Base-by-base conservation (phyloP, 2,329 filamentous ascomycete species). In the Westerdykella aurantiaca region DNA sequence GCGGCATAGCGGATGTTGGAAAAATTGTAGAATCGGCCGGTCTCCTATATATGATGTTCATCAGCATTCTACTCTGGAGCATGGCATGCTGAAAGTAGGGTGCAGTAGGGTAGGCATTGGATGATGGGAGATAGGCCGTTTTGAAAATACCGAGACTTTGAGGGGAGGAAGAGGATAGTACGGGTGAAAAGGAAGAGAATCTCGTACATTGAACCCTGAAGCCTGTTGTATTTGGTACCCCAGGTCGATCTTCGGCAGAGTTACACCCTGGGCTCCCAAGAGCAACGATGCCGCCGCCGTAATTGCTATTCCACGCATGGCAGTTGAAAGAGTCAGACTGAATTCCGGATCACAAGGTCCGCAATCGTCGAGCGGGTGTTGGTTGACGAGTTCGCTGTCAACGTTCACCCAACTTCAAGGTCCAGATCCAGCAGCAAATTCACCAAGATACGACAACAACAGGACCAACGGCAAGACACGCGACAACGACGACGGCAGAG, bases 1-100 rank as follows among this genome's bases (percentile, higher is more conserved):
- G 73, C 72, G 5, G 75, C 78, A 57, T 74, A 81, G 35, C 77
- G 71, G 48, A 80, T 78, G 51, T 80, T 79, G 41, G 64, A 72
- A 61, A 80, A 80, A 48, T 73, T 76, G 60, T 77, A 79, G 48
- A 72, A 66, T 17, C 64, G 58, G n/a, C 59, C 60, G 0, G 70
- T 62, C 45, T 63, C 55, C 69, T 66, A 38, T 29, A 9, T 10
- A 29, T 29, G 2, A 29, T 29, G 25, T 29, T 29, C 25, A 29
- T 9, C 25, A 21, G 25, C 11, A 29, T 12, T 29, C 9, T 29
- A 29, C 9, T 29, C 7, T 29, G 10, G 18, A 21, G 18, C 18
- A 29, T 29, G 11, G 14, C 9, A 13, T 21, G 3, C 3, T 37
- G 6, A 21, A 21, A 6, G 18, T 21, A 21, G 18, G 4, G 18